phyloP scores from a whole-genome alignment of 805 yeast genomes.

The Teunomyces panamensis region DNA sequence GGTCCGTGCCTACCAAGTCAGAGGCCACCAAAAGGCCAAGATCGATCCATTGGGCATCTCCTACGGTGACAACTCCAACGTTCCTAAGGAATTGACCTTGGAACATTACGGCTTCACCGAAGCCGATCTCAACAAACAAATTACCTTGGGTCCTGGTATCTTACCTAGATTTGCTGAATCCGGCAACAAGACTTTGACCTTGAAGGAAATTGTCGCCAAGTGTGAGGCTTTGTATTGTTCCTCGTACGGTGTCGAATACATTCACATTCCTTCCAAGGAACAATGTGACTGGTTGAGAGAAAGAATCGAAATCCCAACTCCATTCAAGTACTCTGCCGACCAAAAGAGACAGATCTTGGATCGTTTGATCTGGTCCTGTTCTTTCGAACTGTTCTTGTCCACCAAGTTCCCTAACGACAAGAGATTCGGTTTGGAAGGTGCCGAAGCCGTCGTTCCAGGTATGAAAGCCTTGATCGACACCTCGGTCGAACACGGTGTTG shows the following conservation, averaged over 20 bases:
- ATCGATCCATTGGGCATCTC: slow-evolving; percentile 94
- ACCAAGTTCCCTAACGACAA: slow-evolving; percentile 97
- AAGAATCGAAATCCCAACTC: slow-evolving; percentile 88
- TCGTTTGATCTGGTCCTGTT: slow-evolving; percentile 93
- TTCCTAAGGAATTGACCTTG: slow-evolving; percentile 84
- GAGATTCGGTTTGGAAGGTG: slow-evolving; percentile 98
- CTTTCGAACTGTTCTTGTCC: slow-evolving; percentile 88
- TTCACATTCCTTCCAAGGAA: slow-evolving; percentile 92
- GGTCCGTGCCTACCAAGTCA: slow-evolving; percentile 97
- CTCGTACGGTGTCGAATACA: slow-evolving; percentile 89
- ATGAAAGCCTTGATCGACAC: slow-evolving; percentile 93
- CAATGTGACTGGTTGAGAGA: slow-evolving; percentile 99
- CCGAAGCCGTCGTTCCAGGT: slow-evolving; percentile 95
- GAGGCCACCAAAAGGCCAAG: slow-evolving; percentile 95
- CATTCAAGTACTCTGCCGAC: slow-evolving; percentile 78
- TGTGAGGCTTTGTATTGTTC: slow-evolving; percentile 87
- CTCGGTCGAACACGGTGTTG: slow-evolving; percentile 88
- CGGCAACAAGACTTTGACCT: slow-evolving; percentile 62
- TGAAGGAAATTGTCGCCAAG: slow-evolving; percentile 71
- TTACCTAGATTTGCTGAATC: slow-evolving; percentile 81
- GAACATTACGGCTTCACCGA: slow-evolving; percentile 92
- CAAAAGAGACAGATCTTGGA: slow-evolving; percentile 95
- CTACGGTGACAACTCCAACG: slow-evolving; percentile 64
- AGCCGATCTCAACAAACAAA: slow-evolving; percentile 75
- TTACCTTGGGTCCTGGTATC: slow-evolving; percentile 96